Evolutionary conservation across 2,329 filamentous ascomycete species (phyloP), one percentile per base, ranked within the genome.

Genomic region (Massarina eburnea): DNA sequence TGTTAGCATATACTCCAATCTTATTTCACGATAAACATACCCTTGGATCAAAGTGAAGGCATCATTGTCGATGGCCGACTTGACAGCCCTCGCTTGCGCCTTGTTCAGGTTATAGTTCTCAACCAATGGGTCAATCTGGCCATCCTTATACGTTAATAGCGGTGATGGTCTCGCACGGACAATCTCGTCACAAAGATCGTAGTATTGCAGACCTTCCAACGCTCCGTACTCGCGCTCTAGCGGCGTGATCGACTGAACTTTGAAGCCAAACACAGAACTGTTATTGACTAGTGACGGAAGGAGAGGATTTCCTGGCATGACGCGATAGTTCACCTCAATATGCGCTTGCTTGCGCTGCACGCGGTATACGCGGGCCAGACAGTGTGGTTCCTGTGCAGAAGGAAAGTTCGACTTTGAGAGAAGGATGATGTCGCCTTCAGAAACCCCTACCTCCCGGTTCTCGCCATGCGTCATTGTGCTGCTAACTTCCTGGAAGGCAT

Each of bases 41-140:
- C 88, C 94, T 73, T 99, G 94, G 58, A 99, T 91, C 49, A 99
- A 76, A 3, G 94, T 97, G 64, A 99, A 99, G 0, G 90, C 95
- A 71, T 97, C 94, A 58, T 99, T 99, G 61, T 95, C 91, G 46
- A 91, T 82, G 10, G 91, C 92, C 42, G 92, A 95, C 53, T 94
- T 82, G 50, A 99, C 89, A 7, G 94, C 94, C 68, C 89, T 88
- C 3, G 92, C 90, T 66, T 99, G 94, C 5, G 91, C 94, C 33
- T 78, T 77, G 66, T 99, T 99, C 45, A 99, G 81, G 18, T 82
- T 80, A 72, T 96, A 97, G 46, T 86, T 91, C 19, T 80, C 75
- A 70, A 87, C 85, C 27, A 89, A 79, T 7, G 81, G 79, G 6
- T 81, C 75, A 6, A 96, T 75, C 49, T 84, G 85, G 51, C 88